A percentile compares a stretch with the other conserved stretches of the same genome.
Evolutionary conservation across 2,329 filamentous ascomycete genomes (phyloP).

Genomic region (Curvularia sp.): DNA sequence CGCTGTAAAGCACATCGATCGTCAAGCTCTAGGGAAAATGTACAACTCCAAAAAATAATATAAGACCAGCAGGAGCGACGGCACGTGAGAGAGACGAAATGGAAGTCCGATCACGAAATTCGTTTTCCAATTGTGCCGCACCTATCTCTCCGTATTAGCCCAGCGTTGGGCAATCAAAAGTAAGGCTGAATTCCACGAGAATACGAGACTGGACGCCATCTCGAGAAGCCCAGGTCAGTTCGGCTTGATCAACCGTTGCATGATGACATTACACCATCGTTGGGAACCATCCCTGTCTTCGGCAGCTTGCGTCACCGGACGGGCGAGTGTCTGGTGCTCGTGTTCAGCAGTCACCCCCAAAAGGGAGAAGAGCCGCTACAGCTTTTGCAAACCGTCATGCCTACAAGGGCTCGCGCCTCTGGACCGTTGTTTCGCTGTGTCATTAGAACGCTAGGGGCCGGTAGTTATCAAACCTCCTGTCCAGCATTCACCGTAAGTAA

Average conservation of each 20-base stretch:
- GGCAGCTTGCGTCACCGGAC: conserved; percentile 5
- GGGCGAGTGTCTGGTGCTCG: not conserved
- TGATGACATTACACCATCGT: not conserved
- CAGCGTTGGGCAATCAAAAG: conserved; percentile 1
- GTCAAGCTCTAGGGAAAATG: conserved; percentile 1
- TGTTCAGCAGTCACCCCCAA: not conserved
- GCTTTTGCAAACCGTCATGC: not conserved
- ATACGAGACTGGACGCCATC: not conserved
- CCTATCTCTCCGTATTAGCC: not conserved
- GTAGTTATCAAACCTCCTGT: not conserved
- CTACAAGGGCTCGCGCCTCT: not conserved
- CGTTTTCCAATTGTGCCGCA: not conserved
- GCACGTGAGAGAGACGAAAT: conserved; percentile 1
- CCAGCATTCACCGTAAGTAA: not conserved
- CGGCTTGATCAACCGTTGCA: not conserved
- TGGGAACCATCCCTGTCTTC: conserved; percentile 1
- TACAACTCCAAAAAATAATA: not conserved
- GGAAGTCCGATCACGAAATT: not conserved
- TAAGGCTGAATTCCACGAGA: conserved; percentile 4
- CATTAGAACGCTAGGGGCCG: not conserved
- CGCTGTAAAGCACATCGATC: conserved; percentile 4
- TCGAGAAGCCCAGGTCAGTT: no score
- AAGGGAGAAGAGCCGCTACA: conserved; percentile 1
- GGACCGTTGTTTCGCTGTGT: not conserved
- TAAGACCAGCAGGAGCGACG: not conserved